Base-by-base conservation (phyloP, 2,329 filamentous ascomycete genomes). In the Sarocladium strictum region DNA sequence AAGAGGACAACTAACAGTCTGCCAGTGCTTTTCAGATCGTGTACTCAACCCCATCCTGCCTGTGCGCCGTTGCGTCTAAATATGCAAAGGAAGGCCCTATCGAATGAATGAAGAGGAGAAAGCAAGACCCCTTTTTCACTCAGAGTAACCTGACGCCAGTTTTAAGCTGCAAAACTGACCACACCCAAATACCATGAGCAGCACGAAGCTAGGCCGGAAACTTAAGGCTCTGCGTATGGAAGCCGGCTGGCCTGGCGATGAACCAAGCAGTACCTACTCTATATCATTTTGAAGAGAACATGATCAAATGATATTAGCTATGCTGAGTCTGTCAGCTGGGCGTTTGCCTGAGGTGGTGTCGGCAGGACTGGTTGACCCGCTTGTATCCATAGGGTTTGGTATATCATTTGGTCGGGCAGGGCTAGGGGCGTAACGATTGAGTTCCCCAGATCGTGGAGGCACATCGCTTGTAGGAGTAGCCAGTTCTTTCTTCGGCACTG, bases 261-360 rank as follows among this genome's bases (percentile, higher is more conserved):
- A n/a, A n/a, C n/a, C n/a, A n/a, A n/a, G n/a, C n/a, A n/a, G n/a
- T n/a, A n/a, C n/a, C n/a, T n/a, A n/a, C n/a, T n/a, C n/a, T n/a
- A n/a, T n/a, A n/a, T n/a, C n/a, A n/a, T n/a, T n/a, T n/a, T n/a
- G n/a, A n/a, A n/a, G n/a, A n/a, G n/a, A n/a, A n/a, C 32, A 10
- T 17, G 33, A 11, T 45, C 59, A 76, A 27, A 76, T 76, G n/a
- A 76, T 76, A 49, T 76, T 74, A 11, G 71, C 71, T 58, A 74
- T 74, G 59, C 72, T 74, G 53, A 74, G 58, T n/a, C 69, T 64
- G 53, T 70, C 66, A 29, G 66, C 64, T 59, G 60, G 57, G 60
- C 61, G 17, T 62, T 63, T 12, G 59, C 58, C 3, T n/a, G 32
- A 21, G 11, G 7, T 53, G 5, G 32, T 26, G 3, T 53, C 50